phyloP scores from a whole-genome alignment of 1,139 yeast species.

The Yamadazyma triangularis region DNA sequence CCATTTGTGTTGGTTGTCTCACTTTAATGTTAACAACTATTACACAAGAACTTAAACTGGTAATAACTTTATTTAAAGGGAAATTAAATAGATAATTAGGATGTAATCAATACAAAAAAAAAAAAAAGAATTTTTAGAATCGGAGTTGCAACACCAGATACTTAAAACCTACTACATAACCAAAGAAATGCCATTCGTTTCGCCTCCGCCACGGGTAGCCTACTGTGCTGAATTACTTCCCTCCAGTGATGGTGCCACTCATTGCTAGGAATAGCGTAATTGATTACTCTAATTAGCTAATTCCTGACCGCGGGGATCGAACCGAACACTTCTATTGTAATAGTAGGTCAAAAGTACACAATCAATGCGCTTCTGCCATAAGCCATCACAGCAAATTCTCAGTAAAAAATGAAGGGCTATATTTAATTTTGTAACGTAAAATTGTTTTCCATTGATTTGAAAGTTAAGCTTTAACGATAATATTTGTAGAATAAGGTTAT shows the following conservation, averaged over 20 bases:
- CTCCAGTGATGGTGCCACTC: constrained; percentile 58
- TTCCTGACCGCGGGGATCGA: constrained; percentile 62
- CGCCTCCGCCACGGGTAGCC: constrained; percentile 67
- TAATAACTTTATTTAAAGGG: no score
- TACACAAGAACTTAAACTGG: constrained; percentile 7
- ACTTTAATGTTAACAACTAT: constrained; percentile 4
- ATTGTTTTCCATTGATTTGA: neutral
- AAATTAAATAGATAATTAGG: no score
- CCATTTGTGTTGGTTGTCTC: constrained; percentile 9
- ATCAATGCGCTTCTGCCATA: constrained; percentile 52
- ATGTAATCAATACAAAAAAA: no score
- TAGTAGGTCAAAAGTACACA: constrained; percentile 23
- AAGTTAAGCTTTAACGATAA: no score
- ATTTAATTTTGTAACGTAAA: neutral
- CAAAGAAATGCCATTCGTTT: constrained; percentile 49
- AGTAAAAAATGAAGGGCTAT: neutral
- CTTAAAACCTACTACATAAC: constrained; percentile 21
- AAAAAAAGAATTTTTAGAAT: constrained; percentile 19
- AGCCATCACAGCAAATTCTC: constrained; percentile 53
- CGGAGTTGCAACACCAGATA: constrained; percentile 37
- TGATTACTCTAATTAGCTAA: constrained; percentile 49
- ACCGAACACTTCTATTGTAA: constrained; percentile 50
- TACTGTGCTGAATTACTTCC: constrained; percentile 74
- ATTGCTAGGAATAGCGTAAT: constrained; percentile 40
- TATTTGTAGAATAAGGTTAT: no score